Evolutionary conservation across 139 green algal species (phyloP), one percentile per base, ranked within the genome.

Genomic region (Astrephomene gubernaculifera): DNA sequence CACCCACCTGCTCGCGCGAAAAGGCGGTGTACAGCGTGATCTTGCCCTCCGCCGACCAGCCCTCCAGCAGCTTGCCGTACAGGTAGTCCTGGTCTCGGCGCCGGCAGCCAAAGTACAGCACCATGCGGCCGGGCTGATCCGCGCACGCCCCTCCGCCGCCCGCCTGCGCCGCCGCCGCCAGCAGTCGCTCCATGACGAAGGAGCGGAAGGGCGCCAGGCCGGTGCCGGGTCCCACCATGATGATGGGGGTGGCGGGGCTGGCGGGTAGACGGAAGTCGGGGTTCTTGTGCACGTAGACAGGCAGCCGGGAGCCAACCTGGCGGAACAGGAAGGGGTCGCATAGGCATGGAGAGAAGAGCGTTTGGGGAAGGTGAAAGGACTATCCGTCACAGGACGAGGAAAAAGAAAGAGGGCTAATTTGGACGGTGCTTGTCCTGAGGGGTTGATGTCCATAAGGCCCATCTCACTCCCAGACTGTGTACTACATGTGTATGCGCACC

Each of bases 141-240:
- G 36, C 64, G 64, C 60, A 38, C 54, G 81, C 43, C 27, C 82
- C 52, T 5, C 19, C 35, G 4, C 63, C 1, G 2, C 39, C 38
- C 43, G 74, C 24, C 22, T 17, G 49, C 73, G 90, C 68, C 64
- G 52, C 10, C 86, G 64, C 41, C 70, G 90, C 63, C 24, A 92
- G 86, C 25, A 90, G 61, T 0, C 95, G 88, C 44, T 99, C 91
- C 93, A 97, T 69, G 57, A 97, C 90, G 89, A 97, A 98, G 19
- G 92, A 79, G 44, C 94, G 91, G 92, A 98, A 98, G 74, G 96
- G 96, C 24, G 96, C 96, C 19, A 98, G 90, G 49, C 96, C 96
- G 17, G 96, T 98, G 83, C 96, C 96, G 0, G 96, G 96, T 2
- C 96, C 96, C 2, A 98, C 94, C 96, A 98, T 98, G 79, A 98